These are phyloP conservation scores for Styphnolobium japonicum DNA, from an alignment of 306 rosid genomes.

Conservation along the genomic window DNA sequence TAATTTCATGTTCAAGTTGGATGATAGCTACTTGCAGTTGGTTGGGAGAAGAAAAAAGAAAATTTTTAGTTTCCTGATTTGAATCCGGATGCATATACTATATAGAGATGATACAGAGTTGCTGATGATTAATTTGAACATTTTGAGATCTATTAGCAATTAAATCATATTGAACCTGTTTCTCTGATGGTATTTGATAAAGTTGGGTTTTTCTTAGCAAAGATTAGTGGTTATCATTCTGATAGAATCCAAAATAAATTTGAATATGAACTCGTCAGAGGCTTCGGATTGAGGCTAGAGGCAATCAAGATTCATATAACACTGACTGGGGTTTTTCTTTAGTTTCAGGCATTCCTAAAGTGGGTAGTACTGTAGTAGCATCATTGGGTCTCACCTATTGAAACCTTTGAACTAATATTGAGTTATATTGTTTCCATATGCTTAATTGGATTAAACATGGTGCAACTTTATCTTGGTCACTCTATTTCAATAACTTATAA, in stretches of 20 bases:
- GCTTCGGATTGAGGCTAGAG: neutral
- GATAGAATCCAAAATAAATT: neutral
- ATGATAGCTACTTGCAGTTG: neutral
- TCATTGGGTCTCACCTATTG: neutral
- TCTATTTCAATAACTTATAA: slow-evolving; percentile 22
- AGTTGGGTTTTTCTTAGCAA: neutral
- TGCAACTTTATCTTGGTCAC: neutral
- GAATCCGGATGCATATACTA: neutral
- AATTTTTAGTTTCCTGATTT: neutral
- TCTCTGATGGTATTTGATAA: neutral
- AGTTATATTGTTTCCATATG: neutral
- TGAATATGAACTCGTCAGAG: neutral
- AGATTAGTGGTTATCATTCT: neutral
- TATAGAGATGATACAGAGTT: neutral
- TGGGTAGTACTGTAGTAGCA: neutral
- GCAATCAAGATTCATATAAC: neutral
- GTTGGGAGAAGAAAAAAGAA: neutral
- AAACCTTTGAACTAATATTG: neutral
- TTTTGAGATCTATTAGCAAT: neutral
- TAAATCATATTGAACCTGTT: neutral
- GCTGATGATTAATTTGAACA: neutral
- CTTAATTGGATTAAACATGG: neutral
- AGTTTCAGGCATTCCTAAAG: neutral
- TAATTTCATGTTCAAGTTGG: neutral
- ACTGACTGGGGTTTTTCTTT: neutral